phyloP scores from a whole-genome alignment of 192 early-diverging fungal species.

The Dispira simplex region DNA sequence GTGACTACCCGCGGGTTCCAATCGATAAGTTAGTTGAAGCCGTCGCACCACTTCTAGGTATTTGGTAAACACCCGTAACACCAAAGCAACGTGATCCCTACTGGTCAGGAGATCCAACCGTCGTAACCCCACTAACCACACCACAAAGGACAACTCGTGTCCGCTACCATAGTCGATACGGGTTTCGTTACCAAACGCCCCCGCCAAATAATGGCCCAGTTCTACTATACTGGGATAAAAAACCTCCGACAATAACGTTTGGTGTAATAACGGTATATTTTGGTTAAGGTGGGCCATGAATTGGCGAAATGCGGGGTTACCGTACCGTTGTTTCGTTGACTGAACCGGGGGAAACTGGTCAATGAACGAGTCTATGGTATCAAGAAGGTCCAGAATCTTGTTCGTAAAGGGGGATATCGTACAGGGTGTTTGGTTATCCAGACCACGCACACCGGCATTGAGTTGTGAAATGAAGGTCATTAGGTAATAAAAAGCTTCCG shows the following conservation, averaged over 20 bases:
- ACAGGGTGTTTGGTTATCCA: conserved; percentile 36
- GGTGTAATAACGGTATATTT: not conserved
- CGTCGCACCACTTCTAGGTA: conserved; percentile 69
- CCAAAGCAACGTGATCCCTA: conserved; percentile 55
- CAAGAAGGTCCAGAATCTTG: conserved; percentile 40
- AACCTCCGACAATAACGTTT: conserved; percentile 15
- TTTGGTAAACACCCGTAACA: conserved; percentile 52
- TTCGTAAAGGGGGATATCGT: conserved; percentile 36
- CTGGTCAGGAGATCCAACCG: conserved; percentile 41
- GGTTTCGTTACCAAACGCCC: conserved; percentile 70
- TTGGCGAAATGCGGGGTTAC: conserved; percentile 78
- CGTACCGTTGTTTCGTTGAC: conserved; percentile 61
- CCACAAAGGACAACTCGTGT: conserved; percentile 82
- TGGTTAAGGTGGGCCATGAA: conserved; percentile 46
- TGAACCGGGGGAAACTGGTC: conserved; percentile 60
- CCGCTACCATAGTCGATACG: conserved; percentile 96
- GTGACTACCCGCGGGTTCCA: conserved; percentile 95
- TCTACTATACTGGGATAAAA: conserved; percentile 43
- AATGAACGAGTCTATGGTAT: conserved; percentile 50
- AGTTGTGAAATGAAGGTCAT: conserved; percentile 55
- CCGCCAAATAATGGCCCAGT: conserved; percentile 51
- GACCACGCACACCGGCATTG: conserved; percentile 52
- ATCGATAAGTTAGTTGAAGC: conserved; percentile 64
- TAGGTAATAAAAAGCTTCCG: conserved; percentile 49
- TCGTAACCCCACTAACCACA: conserved; percentile 69